These are phyloP conservation scores for Adansonia digitata DNA, from an alignment of 345 rosid genomes.

Conservation along the genomic window DNA sequence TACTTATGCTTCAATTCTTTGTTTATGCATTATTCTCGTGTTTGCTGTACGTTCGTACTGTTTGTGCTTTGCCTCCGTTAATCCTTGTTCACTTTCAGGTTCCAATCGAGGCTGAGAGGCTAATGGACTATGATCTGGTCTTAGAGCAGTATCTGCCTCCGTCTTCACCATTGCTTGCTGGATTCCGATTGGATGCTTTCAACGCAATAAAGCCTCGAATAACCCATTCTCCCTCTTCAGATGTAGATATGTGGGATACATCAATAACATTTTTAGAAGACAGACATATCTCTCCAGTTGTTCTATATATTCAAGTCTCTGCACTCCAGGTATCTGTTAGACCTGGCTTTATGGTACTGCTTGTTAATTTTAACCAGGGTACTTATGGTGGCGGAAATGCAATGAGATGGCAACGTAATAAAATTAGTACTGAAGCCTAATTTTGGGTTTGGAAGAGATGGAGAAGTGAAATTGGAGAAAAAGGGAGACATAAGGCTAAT, in stretches of 20 bases:
- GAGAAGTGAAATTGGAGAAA: not conserved
- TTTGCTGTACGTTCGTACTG: not conserved
- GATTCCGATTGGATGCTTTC: constrained; percentile 87
- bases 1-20: not conserved
- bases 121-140: constrained; percentile 56
- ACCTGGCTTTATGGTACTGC: not conserved
- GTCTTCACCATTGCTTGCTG: constrained; percentile 66
- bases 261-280: constrained; percentile 64
- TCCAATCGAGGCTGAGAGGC: constrained; percentile 73
- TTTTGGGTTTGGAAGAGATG: not conserved
- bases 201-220: constrained; percentile 71
- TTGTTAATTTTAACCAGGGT: constrained; percentile 1
- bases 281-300: constrained; percentile 72
- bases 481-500: not conserved
- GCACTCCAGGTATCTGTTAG: constrained; percentile 61
- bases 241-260: constrained; percentile 49
- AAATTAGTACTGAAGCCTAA: not conserved
- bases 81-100: constrained; percentile 41
- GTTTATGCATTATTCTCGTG: not conserved
- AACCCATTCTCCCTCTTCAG: constrained; percentile 75
- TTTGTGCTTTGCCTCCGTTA: not conserved
- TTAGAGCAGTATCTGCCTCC: constrained; percentile 82
- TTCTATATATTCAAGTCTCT: constrained; percentile 75
- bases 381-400: not conserved
- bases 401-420: not conserved